Percentiles rank a stretch among this genome's conserved stretches.
phyloP scores from a whole-genome alignment of 164 flowering plant species.

The Hamamelis virginiana region DNA sequence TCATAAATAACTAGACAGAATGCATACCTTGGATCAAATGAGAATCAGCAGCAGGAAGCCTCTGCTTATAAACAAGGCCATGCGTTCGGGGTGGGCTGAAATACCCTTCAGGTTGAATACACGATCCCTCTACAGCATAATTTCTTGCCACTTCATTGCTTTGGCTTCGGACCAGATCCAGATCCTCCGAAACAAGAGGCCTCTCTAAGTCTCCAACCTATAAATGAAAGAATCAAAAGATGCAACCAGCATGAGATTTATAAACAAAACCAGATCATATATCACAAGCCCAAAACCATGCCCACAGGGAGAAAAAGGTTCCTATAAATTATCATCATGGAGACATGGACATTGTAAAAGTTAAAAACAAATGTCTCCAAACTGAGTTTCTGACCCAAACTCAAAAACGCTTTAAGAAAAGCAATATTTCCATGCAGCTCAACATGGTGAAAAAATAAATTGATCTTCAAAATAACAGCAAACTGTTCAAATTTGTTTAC shows the following conservation, averaged over 20 bases:
- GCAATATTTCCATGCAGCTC: no score
- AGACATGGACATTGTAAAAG: no score
- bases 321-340: not conserved
- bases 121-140: conserved; percentile 48
- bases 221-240: not conserved
- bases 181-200: conserved; percentile 73
- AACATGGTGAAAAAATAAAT: no score
- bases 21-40: conserved; percentile 49
- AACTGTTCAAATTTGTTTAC: no score
- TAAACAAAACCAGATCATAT: not conserved
- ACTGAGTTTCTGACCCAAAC: no score
- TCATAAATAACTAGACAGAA: not conserved
- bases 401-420: no score
- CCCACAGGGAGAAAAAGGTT: not conserved
- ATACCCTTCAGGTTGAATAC: conserved; percentile 45
- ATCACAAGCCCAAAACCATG: not conserved
- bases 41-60: conserved; percentile 40
- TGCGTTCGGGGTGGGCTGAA: conserved; percentile 42
- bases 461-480: no score
- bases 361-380: no score
- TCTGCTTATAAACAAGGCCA: conserved; percentile 55
- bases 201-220: conserved; percentile 79
- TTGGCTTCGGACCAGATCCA: conserved; percentile 24
- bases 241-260: not conserved
- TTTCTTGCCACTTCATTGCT: conserved; percentile 41